Evolutionary conservation across 768 basidiomycete species (phyloP).

Genomic region (Termitomyces titanicus): DNA sequence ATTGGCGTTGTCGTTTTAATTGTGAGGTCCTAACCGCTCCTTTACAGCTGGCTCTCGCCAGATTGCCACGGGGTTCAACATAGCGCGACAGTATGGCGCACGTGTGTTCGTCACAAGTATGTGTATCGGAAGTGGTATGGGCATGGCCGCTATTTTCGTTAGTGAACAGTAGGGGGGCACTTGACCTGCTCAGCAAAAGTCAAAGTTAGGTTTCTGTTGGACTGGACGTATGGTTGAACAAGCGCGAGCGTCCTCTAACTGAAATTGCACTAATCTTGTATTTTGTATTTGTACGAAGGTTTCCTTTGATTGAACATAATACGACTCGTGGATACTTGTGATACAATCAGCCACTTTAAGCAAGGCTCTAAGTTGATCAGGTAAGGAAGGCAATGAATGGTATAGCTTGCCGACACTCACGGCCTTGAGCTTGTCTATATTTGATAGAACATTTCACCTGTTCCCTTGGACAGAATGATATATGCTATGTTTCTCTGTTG

Average conservation of each 20-base stretch:
- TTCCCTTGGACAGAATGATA: no score
- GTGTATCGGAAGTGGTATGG: slow-evolving; percentile 91
- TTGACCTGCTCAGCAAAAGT: no score
- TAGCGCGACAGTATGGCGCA: slow-evolving; percentile 73
- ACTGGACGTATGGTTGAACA: background rate
- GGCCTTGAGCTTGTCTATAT: no score
- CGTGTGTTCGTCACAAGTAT: slow-evolving; percentile 87
- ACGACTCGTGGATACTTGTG: no score
- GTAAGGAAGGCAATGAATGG: no score
- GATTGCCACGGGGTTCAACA: slow-evolving; percentile 79
- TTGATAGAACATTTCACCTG: no score
- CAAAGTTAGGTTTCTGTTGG: background rate
- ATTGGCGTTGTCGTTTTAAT: background rate
- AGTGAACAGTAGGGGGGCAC: slow-evolving; percentile 60
- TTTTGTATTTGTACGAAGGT: background rate
- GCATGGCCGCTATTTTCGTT: slow-evolving; percentile 85
- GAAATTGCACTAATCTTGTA: background rate
- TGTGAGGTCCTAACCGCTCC: background rate
- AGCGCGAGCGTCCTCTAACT: background rate
- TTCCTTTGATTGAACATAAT: no score
- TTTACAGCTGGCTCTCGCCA: slow-evolving; percentile 75
- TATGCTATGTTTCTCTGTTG: no score
- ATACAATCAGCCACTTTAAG: no score
- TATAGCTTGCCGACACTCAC: no score
- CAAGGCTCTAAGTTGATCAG: no score